Conservation (phyloP, 441 rosid genomes). For the Erysimum cheiri region DNA sequence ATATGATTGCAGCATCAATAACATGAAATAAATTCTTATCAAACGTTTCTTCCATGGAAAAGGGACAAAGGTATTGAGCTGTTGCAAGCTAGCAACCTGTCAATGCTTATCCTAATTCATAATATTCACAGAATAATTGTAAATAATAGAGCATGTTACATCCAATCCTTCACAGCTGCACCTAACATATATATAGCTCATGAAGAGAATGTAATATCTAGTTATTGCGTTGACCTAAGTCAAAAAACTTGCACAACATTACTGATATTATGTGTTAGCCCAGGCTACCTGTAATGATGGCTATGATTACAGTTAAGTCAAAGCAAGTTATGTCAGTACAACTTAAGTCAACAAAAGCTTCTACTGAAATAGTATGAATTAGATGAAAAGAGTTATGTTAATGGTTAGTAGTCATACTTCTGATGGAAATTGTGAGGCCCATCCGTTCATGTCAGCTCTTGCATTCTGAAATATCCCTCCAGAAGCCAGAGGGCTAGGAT, state of each 20-base stretch:
- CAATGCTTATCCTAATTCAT: slow-evolving; percentile 28
- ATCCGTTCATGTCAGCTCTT: slow-evolving; percentile 95
- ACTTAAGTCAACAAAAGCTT: slow-evolving; percentile 61
- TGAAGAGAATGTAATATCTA: slow-evolving; percentile 35
- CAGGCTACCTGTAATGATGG: slow-evolving; percentile 63
- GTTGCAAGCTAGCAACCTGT: slow-evolving; percentile 32
- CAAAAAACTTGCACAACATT: slow-evolving; percentile 38
- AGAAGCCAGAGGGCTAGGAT: slow-evolving; percentile 94
- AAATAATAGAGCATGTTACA: slow-evolving; percentile 23
- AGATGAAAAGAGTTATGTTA: slow-evolving; percentile 93
- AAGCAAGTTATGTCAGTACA: slow-evolving; percentile 67
- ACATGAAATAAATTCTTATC: slow-evolving; percentile 31
- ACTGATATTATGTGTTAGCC: slow-evolving; percentile 53
- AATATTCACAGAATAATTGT: slow-evolving; percentile 16
- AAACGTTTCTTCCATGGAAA: slow-evolving; percentile 26
- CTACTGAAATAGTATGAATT: slow-evolving; percentile 59
- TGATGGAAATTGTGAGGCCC: slow-evolving; percentile 98
- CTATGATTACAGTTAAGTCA: slow-evolving; percentile 53
- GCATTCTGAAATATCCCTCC: slow-evolving; percentile 96
- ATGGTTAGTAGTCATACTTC: slow-evolving; percentile 99
- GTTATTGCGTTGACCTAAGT: slow-evolving; percentile 38
- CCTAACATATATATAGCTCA: slow-evolving; percentile 32
- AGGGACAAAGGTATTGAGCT: slow-evolving; percentile 1
- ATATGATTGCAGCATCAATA: slow-evolving; percentile 25
- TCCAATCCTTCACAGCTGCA: slow-evolving; percentile 33